These are phyloP conservation scores for Pythium rhizo-oryzae DNA, from an alignment of 352 stramenopile species.

Conservation along the genomic window DNA sequence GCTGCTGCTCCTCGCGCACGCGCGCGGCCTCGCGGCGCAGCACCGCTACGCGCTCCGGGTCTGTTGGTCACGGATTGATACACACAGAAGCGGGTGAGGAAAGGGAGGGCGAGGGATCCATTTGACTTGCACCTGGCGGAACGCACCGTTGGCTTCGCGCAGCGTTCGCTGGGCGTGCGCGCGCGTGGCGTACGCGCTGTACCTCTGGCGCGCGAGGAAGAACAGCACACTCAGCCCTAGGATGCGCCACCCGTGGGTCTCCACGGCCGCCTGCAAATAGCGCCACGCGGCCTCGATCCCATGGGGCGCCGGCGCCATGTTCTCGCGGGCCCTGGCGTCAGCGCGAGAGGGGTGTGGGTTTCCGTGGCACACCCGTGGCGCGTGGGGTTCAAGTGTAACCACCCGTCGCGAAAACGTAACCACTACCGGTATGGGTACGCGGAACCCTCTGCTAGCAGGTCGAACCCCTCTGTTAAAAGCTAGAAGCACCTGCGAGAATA, in stretches of 20 bases:
- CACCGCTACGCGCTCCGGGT: slow-evolving; percentile 54
- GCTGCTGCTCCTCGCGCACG: slow-evolving; percentile 59
- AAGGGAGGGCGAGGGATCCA: neutral
- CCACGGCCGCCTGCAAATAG: slow-evolving; percentile 31
- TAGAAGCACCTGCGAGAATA: neutral
- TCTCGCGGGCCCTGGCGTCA: slow-evolving; percentile 3
- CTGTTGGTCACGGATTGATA: slow-evolving; percentile 32
- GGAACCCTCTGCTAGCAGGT: neutral
- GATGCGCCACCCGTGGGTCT: slow-evolving; percentile 61
- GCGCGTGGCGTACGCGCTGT: slow-evolving; percentile 32
- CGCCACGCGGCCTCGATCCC: slow-evolving; percentile 20
- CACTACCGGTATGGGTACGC: neutral
- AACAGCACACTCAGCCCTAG: slow-evolving; percentile 36
- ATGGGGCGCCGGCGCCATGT: slow-evolving; percentile 9
- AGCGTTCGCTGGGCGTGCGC: slow-evolving; percentile 41
- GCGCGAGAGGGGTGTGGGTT: neutral
- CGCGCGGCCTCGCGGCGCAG: slow-evolving; percentile 60
- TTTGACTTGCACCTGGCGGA: neutral
- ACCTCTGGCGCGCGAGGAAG: slow-evolving; percentile 32
- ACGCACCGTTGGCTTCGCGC: slow-evolving; percentile 54
- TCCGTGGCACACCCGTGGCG: neutral
- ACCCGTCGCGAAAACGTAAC: neutral
- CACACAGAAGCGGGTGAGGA: neutral
- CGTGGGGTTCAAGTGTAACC: slow-evolving; percentile 15
- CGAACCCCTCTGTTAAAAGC: neutral